A percentile compares a stretch with the other conserved stretches of the same genome.
These are phyloP conservation scores for Fusarium tuaranense DNA, from an alignment of 2,329 filamentous ascomycete species.

Conservation along the genomic window DNA sequence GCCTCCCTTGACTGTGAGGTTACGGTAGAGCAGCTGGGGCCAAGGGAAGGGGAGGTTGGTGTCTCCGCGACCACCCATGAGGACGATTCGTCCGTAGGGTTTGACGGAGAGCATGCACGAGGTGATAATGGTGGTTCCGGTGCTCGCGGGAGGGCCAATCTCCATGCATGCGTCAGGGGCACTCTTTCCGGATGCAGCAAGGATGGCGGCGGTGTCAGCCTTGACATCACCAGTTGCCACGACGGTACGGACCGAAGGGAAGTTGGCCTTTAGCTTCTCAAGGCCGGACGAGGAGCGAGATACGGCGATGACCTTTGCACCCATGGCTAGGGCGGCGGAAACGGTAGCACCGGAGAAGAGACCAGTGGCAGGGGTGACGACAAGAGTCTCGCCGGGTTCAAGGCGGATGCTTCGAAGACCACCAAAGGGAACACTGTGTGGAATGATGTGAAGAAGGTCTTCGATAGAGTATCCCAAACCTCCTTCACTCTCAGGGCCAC, in stretches of 20 bases:
- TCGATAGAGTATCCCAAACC: slow-evolving; percentile 52
- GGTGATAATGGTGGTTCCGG: slow-evolving; percentile 52
- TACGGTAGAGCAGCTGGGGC: slow-evolving; percentile 42
- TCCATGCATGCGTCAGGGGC: slow-evolving; percentile 60
- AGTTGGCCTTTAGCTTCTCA: slow-evolving; percentile 43
- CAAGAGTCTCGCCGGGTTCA: slow-evolving; percentile 60
- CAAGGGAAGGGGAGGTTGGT: slow-evolving; percentile 35
- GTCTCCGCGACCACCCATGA: slow-evolving; percentile 49
- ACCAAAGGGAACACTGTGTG: slow-evolving; percentile 56
- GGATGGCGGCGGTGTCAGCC: slow-evolving; percentile 52
- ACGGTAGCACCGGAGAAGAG: slow-evolving; percentile 61
- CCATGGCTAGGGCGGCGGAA: slow-evolving; percentile 60
- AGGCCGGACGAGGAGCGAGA: slow-evolving; percentile 56
- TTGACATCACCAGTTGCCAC: slow-evolving; percentile 54
- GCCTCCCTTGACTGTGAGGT: slow-evolving; percentile 53
- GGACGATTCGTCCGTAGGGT: slow-evolving; percentile 37
- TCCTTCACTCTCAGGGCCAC: slow-evolving; percentile 24
- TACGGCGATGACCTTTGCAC: slow-evolving; percentile 63
- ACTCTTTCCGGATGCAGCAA: slow-evolving; percentile 30
- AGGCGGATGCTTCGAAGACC: slow-evolving; percentile 57
- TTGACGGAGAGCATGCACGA: slow-evolving; percentile 51
- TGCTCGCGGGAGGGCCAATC: slow-evolving; percentile 54
- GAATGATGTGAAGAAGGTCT: slow-evolving; percentile 53
- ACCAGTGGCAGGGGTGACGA: slow-evolving; percentile 63
- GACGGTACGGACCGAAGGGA: slow-evolving; percentile 52